Base-by-base conservation (phyloP, 2,329 filamentous ascomycete species). In the Penicillium sp. region DNA sequence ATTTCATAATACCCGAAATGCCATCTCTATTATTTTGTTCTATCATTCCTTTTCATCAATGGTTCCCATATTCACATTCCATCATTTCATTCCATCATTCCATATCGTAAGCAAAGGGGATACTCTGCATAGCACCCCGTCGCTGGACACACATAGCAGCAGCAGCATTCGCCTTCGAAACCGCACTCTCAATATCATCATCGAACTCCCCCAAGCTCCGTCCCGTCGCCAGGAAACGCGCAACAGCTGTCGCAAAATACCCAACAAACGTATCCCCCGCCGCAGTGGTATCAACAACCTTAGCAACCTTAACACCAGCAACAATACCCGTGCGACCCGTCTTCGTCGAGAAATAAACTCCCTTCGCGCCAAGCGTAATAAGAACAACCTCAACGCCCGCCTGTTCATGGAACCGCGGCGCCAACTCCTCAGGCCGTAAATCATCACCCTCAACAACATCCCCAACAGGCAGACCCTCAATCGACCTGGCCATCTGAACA, bases 401-500 rank as follows among this genome's bases (percentile, higher is more conserved):
- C 1, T 43, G 35, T 35, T 63, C 57, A 43, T 65, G 63, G 39
- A 65, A 65, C 8, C 20, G 47, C 5, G 48, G 53, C 2, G 63
- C 63, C 32, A 64, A 49, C 26, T 60, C 54, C 14, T 60, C 61
- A 2, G 61, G 61, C 34, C 47, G 40, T 18, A 65, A 38, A 8
- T 18, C 24, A 54, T 55, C 57, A 8, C 53, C 20, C 14, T 61
- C 61, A 9, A 44, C 40, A 32, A 13, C 16, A 35, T 53, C 48
- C 16, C 50, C 59, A n/a, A 65, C 29, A 4, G 63, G 53, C 11
- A 61, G 29, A 1, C 58, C 58, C 16, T 54, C 55, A 50, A 65
- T 63, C 5, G 55, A 62, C 14, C 57, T 43, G 16, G 59, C 60
- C 63, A 63, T 63, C 62, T 70, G 67, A 39, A 65, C 56, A 46